A percentile compares a stretch with the other conserved stretches of the same genome.
These are phyloP conservation scores for Cucumis cinereus DNA, from an alignment of 306 rosid genomes.

Conservation along the genomic window DNA sequence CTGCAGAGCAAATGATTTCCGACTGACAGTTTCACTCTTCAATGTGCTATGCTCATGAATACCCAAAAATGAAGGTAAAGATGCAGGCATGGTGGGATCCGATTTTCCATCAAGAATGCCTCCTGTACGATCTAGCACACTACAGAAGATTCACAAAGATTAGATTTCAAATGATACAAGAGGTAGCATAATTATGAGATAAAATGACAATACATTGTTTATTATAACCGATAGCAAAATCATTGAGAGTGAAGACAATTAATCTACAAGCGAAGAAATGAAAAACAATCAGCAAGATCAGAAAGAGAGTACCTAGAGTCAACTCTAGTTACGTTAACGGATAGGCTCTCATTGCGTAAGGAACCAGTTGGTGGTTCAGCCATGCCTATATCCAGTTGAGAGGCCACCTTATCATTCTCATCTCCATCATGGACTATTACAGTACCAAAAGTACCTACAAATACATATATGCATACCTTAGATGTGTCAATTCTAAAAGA, in stretches of 20 bases:
- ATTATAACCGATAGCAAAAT: background rate
- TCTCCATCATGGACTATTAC: slow-evolving; percentile 57
- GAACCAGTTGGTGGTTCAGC: slow-evolving; percentile 28
- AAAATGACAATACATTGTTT: background rate
- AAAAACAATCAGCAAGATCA: background rate
- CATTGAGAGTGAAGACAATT: background rate
- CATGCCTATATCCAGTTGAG: slow-evolving; percentile 16
- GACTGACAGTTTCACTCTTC: slow-evolving; percentile 51
- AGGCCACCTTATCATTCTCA: slow-evolving; percentile 24
- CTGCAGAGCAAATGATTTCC: slow-evolving; percentile 83
- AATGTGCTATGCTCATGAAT: slow-evolving; percentile 32
- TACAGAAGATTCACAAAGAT: slow-evolving; percentile 6
- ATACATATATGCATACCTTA: background rate
- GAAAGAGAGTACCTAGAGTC: slow-evolving; percentile 34
- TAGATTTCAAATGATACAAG: background rate
- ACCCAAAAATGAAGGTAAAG: slow-evolving; percentile 29
- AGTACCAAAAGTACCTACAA: slow-evolving; percentile 63
- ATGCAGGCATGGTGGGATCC: slow-evolving; percentile 22
- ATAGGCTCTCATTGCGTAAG: slow-evolving; percentile 12
- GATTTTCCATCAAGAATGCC: slow-evolving; percentile 28
- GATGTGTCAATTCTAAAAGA: background rate
- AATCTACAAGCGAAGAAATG: background rate
- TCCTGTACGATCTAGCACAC: slow-evolving; percentile 34
- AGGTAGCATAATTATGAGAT: background rate
- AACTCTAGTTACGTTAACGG: slow-evolving; percentile 21